Conservation (phyloP, 345 rosid genomes). For the Lagerstroemia speciosa region DNA sequence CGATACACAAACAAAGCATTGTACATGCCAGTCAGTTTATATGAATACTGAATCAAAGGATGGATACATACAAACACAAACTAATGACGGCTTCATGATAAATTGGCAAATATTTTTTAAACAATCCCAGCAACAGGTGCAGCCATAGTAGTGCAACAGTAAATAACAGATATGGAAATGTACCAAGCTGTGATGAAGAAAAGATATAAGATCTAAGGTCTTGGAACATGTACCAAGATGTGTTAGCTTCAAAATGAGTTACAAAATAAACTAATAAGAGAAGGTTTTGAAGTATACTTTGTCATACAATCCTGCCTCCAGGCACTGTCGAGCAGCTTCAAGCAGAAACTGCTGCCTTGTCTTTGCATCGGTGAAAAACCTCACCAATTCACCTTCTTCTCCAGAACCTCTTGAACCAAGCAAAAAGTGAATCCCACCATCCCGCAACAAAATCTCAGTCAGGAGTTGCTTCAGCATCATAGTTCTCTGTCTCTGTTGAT, state of each 20-base stretch:
- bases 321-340: constrained; percentile 82
- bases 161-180: background rate
- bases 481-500: constrained; percentile 86
- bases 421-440: constrained; percentile 69
- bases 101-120: background rate
- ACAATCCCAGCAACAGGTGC: background rate
- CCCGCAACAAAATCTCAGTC: constrained; percentile 76
- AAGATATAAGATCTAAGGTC: background rate
- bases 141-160: background rate
- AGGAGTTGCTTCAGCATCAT: constrained; percentile 88
- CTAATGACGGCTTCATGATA: background rate
- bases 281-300: constrained; percentile 33
- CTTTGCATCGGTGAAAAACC: constrained; percentile 55
- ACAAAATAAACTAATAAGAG: background rate
- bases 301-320: constrained; percentile 86
- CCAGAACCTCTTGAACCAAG: constrained; percentile 86
- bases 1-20: background rate
- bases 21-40: background rate
- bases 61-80: background rate
- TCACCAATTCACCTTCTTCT: constrained; percentile 81
- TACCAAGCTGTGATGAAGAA: background rate
- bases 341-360: constrained; percentile 74
- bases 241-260: background rate
- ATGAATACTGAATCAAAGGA: background rate
- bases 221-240: background rate